Evolutionary conservation across 805 yeast species (phyloP), one percentile per base, ranked within the genome.

Genomic region (Sugiyamaella lignohabitans): DNA sequence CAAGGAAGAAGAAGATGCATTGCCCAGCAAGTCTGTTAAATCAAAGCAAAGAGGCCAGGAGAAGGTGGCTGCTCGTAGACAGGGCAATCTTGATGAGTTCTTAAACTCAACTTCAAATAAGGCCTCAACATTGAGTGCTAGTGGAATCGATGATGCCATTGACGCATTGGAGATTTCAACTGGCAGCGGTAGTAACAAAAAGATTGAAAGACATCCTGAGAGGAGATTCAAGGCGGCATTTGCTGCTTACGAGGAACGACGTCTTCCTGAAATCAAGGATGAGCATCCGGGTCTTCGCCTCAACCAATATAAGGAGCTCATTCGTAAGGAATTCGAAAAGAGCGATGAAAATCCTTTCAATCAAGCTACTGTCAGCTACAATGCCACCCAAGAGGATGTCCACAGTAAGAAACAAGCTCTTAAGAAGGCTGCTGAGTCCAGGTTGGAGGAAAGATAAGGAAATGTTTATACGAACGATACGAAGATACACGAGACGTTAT

Each of bases 191-290:
- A 65, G 69, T 37, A 59, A 57, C 50, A 80, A 80, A 59, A 86
- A 79, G 44, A 71, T 86, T 44, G 95, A 86, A 50, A 79, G 87
- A 64, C 95, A 86, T 57, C 95, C 95, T 6, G 95, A 86, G 69
- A 78, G 94, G 66, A 76, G 95, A 60, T 84, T 82, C 66, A 86
- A 85, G 69, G 87, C 91, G 21, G 95, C 95, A 0, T 71, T 71
- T 47, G 72, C 78, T 10, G 87, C 85, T 1, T 86, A 67, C 59
- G 87, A 85, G 57, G 91, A 80, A 52, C 68, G 72, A 47, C 74
- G 91, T 57, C 60, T 83, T 37, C 91, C 93, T 3, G 87, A 82
- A 59, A 48, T 82, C 46, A 79, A 81, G 65, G 73, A 79, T 61
- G 95, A 86, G 64, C 71, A 80, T 56, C 88, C 89, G 3, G 95